Base-by-base conservation (phyloP, 2,329 filamentous ascomycete genomes). In the Colletotrichum plurivorum region DNA sequence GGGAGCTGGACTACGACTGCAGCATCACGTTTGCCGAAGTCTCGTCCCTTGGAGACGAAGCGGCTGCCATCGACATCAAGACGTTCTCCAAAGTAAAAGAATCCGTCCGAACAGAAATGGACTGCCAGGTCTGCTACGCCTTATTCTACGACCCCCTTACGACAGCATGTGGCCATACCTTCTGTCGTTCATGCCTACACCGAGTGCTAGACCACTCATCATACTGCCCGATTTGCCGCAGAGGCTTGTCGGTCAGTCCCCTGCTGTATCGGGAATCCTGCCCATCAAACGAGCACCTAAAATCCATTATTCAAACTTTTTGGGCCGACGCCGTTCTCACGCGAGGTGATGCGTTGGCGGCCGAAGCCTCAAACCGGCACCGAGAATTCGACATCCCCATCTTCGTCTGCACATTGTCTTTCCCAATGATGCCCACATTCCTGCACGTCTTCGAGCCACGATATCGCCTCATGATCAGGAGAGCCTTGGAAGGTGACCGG, bases 391-490 rank as follows among this genome's bases (percentile, higher is more conserved):
- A 90, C 43, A 87, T 91, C 4, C 88, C 93, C 0, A 83, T 97
- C 0, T 97, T 97, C 73, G 88, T 97, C 39, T 96, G 93, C 79
- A 94, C 94, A 0, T 80, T 97, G 9, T 88, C 93, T 0, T 95
- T 96, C 73, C 95, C 95, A 1, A 85, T 87, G 2, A 94, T 95
- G 89, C 94, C 92, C 0, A 95, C 93, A 0, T 96, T 96, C 73
- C 83, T 97, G 3, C 93, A 97, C 74, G 89, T 98, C n/a, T 97
- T 97, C 76, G 95, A 97, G 78, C 93, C 93, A n/a, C 88, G 93
- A 7, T 97, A 97, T 77, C 89, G 94, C 8, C 84, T 96, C n/a
- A 96, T 97, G 94, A 92, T 97, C 45, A 88, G 92, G 54, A 89
- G 94, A 43, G 92, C 90, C 0, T 83, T 97, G 61, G 92, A 94